These are phyloP conservation scores for Emericellopsis atlantica DNA, from an alignment of 2,329 filamentous ascomycete genomes.

Conservation along the genomic window DNA sequence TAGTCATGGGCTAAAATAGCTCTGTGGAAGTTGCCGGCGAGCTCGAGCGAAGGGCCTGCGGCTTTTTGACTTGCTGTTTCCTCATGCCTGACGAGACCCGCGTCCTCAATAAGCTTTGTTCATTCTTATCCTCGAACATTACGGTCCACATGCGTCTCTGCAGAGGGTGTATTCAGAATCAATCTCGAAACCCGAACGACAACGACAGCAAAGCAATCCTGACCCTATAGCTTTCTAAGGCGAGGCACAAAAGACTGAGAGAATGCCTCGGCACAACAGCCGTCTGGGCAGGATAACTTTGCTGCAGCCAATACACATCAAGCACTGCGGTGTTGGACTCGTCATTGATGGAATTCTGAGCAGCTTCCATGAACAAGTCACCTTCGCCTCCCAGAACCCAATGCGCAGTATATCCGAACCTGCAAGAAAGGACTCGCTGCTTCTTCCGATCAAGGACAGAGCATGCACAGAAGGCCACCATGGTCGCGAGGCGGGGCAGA, in stretches of 20 bases:
- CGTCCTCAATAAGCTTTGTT: too few species aligned
- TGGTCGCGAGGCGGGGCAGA: slow-evolving; percentile 6
- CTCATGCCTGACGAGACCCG: too few species aligned
- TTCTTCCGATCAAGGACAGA: slow-evolving; percentile 2
- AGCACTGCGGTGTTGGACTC: slow-evolving; percentile 11
- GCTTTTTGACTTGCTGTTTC: too few species aligned
- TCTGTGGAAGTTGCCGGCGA: too few species aligned
- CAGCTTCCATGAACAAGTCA: slow-evolving; percentile 27
- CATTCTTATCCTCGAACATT: too few species aligned
- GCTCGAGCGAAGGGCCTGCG: too few species aligned
- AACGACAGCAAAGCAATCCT: slow-evolving; percentile 11
- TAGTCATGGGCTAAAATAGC: too few species aligned
- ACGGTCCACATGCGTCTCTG: too few species aligned
- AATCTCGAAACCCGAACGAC: neutral
- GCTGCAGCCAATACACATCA: slow-evolving; percentile 26
- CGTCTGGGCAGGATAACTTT: slow-evolving; percentile 21
- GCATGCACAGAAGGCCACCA: slow-evolving; percentile 4
- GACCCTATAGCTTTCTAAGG: slow-evolving; percentile 26
- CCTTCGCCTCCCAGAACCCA: slow-evolving; percentile 18
- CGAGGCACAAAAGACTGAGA: slow-evolving; percentile 10
- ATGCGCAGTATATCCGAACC: slow-evolving; percentile 19
- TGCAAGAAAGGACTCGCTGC: slow-evolving; percentile 2
- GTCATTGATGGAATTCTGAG: slow-evolving; percentile 27
- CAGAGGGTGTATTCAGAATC: too few species aligned
- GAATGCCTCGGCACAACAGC: slow-evolving; percentile 5